Percentiles rank a stretch among this genome's conserved stretches.
Conservation (phyloP, 2,329 filamentous ascomycete species). For the Colletotrichum siamense region DNA sequence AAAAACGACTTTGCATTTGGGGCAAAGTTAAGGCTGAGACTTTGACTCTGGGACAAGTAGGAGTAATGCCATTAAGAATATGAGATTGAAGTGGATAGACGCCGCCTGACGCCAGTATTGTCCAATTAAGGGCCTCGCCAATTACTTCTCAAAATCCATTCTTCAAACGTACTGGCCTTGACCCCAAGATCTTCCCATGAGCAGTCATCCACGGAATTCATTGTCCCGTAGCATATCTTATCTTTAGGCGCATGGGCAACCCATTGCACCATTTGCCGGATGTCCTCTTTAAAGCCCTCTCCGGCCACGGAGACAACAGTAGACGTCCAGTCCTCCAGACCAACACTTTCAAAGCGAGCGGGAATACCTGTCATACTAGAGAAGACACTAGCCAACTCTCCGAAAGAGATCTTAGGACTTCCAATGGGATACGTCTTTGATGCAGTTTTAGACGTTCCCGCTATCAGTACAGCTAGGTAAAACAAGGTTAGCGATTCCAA, state of each 20-base stretch:
- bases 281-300: constrained; percentile 18
- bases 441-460: neutral
- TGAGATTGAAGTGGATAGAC: neutral
- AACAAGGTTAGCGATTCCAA: neutral
- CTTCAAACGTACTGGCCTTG: neutral
- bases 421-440: neutral
- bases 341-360: neutral
- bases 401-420: neutral
- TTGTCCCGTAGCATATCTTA: constrained; percentile 15
- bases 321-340: neutral
- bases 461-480: neutral
- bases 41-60: neutral
- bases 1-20: neutral
- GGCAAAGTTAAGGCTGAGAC: no score
- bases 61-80: neutral
- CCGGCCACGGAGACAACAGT: constrained; percentile 7
- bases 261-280: constrained; percentile 26
- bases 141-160: neutral
- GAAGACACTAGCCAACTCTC: neutral
- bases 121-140: neutral
- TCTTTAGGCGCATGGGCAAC: constrained; percentile 7
- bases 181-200: neutral
- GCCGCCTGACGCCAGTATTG: neutral
- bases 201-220: neutral
- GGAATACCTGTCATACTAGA: neutral